A percentile compares a stretch with the other conserved stretches of the same genome.
These are phyloP conservation scores for Suillus weaverae DNA, from an alignment of 768 basidiomycete genomes.

Conservation along the genomic window DNA sequence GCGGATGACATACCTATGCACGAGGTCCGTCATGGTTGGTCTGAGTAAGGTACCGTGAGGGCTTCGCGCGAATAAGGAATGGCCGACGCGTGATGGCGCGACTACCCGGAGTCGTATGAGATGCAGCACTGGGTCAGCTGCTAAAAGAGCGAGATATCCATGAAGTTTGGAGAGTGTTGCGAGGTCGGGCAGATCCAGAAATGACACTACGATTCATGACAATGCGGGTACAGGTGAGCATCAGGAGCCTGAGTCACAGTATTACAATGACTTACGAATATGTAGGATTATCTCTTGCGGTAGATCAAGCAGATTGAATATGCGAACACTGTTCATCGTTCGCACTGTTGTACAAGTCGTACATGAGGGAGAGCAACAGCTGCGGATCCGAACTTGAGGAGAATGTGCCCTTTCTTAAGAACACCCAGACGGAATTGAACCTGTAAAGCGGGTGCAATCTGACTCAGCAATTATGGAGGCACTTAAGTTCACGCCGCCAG, in stretches of 20 bases:
- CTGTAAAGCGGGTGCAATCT: neutral
- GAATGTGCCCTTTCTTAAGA: neutral
- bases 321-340: neutral
- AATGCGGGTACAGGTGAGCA: neutral
- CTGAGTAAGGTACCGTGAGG: slow-evolving; percentile 56
- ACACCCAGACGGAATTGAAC: neutral
- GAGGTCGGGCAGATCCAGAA: slow-evolving; percentile 73
- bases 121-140: slow-evolving; percentile 65
- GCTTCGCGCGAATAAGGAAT: slow-evolving; percentile 61
- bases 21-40: slow-evolving; percentile 65
- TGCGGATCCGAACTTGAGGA: neutral
- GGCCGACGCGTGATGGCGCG: slow-evolving; percentile 65
- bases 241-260: neutral
- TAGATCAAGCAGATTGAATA: slow-evolving; percentile 32
- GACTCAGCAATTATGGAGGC: neutral
- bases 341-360: slow-evolving; percentile 1
- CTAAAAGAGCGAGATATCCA: slow-evolving; percentile 48
- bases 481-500: neutral
- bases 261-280: slow-evolving; percentile 46
- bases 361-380: neutral
- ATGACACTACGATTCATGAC: slow-evolving; percentile 49
- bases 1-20: slow-evolving; percentile 68
- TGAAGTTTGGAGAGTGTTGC: slow-evolving; percentile 49
- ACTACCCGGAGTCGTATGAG: slow-evolving; percentile 58
- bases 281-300: slow-evolving; percentile 60